Percentiles rank a stretch among this genome's conserved stretches.
Conservation (phyloP, 2,329 filamentous ascomycete species). For the Aspergillus pseudoglaucus region DNA sequence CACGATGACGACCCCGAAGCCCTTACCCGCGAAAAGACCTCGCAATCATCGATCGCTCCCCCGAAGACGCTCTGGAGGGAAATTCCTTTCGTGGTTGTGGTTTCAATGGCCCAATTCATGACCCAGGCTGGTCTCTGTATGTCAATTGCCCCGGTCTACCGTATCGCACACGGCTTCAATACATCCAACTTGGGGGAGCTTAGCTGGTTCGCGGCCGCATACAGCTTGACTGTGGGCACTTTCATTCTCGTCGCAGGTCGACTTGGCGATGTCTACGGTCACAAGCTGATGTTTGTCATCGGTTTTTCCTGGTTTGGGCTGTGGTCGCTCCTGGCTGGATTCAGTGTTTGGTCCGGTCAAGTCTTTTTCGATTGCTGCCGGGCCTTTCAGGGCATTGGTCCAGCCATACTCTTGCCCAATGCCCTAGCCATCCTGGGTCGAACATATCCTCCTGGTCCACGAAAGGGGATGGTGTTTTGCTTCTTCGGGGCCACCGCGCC, state of each 20-base stretch:
- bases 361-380: slow-evolving; percentile 48
- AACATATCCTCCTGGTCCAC: slow-evolving; percentile 49
- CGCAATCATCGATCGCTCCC: slow-evolving; percentile 8
- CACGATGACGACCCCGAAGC: slow-evolving; percentile 10
- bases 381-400: slow-evolving; percentile 52
- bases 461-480: slow-evolving; percentile 55
- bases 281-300: slow-evolving; percentile 29
- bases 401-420: slow-evolving; percentile 59
- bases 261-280: slow-evolving; percentile 32
- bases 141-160: slow-evolving; percentile 42
- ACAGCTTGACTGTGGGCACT: slow-evolving; percentile 39
- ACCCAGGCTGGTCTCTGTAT: slow-evolving; percentile 43
- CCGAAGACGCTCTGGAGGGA: slow-evolving; percentile 16
- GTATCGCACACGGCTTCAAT: slow-evolving; percentile 44
- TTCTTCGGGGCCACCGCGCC: slow-evolving; percentile 46
- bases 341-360: slow-evolving; percentile 31
- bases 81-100: slow-evolving; percentile 21
- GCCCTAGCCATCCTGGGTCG: slow-evolving; percentile 56
- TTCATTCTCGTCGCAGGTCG: slow-evolving; percentile 30
- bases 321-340: slow-evolving; percentile 33
- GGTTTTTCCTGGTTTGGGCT: slow-evolving; percentile 32
- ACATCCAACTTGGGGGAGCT: slow-evolving; percentile 38
- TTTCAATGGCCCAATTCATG: slow-evolving; percentile 32
- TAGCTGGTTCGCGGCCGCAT: slow-evolving; percentile 53
- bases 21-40: slow-evolving; percentile 9